Conservation (phyloP, 805 yeast genomes). For the Candida wancherniae region DNA sequence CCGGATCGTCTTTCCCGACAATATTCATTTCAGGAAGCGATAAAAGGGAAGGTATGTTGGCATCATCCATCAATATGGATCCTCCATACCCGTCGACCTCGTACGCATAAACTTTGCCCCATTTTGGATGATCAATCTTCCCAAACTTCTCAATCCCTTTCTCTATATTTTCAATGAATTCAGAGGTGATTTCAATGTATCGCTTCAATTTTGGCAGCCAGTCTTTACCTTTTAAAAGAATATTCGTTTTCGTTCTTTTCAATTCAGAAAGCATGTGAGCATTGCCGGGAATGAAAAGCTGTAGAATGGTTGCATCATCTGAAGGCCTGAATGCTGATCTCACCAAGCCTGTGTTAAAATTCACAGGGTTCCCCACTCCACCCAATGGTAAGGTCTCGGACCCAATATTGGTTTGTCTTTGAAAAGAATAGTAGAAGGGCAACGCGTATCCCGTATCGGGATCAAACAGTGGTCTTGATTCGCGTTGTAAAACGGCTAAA, state of each 20-base stretch:
- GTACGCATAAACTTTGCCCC: constrained; percentile 78
- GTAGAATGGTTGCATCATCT: constrained; percentile 80
- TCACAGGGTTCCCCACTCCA: constrained; percentile 84
- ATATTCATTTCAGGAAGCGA: constrained; percentile 80
- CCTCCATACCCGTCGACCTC: constrained; percentile 89
- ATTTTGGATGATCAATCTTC: constrained; percentile 58
- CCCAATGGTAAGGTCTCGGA: constrained; percentile 75
- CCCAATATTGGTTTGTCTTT: constrained; percentile 68
- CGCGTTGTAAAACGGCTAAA: constrained; percentile 51
- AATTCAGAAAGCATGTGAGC: constrained; percentile 70
- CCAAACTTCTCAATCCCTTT: constrained; percentile 61
- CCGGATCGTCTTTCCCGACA: constrained; percentile 42
- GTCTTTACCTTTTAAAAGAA: constrained; percentile 17
- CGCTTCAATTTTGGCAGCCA: constrained; percentile 8
- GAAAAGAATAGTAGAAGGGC: constrained; percentile 59
- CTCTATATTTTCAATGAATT: constrained; percentile 40
- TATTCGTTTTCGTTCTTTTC: constrained; percentile 23
- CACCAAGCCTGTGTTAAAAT: constrained; percentile 62
- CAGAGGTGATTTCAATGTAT: constrained; percentile 21
- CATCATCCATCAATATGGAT: constrained; percentile 76
- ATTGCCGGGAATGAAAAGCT: constrained; percentile 81
- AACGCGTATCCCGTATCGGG: constrained; percentile 43
- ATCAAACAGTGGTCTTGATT: constrained; percentile 58
- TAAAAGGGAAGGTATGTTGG: constrained; percentile 77
- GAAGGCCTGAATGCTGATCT: constrained; percentile 85